A percentile compares a stretch with the other conserved stretches of the same genome.
phyloP scores from a whole-genome alignment of 108 stramenopile species.

The Schizochytrium sp. region DNA sequence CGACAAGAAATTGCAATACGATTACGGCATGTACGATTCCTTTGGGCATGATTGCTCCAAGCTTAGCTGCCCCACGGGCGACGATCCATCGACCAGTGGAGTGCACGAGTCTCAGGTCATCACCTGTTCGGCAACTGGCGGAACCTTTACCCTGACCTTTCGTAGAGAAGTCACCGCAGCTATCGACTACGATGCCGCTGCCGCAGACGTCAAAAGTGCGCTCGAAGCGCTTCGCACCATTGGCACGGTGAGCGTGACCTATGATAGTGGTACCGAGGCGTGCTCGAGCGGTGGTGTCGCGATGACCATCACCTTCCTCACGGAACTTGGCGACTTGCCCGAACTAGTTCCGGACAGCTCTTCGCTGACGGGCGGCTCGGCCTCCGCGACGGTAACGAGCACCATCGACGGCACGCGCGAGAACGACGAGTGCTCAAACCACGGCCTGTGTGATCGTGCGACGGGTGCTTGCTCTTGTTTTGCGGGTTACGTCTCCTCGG shows the following conservation, averaged over 20 bases:
- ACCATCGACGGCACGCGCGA: slow-evolving; percentile 26
- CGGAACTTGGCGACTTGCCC: slow-evolving; percentile 27
- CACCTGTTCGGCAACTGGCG: slow-evolving; percentile 54
- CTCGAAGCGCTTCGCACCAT: slow-evolving; percentile 50
- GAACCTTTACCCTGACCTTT: slow-evolving; percentile 59
- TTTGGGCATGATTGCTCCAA: slow-evolving; percentile 41
- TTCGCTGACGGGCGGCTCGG: background rate
- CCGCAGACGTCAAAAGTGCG: slow-evolving; percentile 37
- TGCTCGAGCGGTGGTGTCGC: slow-evolving; percentile 12
- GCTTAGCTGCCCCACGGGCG: slow-evolving; percentile 36
- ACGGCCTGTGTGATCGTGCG: slow-evolving; percentile 25
- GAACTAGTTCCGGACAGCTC: background rate
- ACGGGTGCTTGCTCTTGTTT: slow-evolving; percentile 28
- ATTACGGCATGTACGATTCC: slow-evolving; percentile 15
- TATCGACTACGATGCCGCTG: slow-evolving; percentile 55
- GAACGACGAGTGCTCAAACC: slow-evolving; percentile 27
- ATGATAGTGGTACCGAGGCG: slow-evolving; percentile 31
- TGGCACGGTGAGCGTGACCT: slow-evolving; percentile 23
- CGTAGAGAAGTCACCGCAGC: slow-evolving; percentile 45
- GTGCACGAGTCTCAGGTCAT: slow-evolving; percentile 56
- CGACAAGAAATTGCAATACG: slow-evolving; percentile 26
- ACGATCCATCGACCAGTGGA: slow-evolving; percentile 37
- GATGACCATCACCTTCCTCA: slow-evolving; percentile 30
- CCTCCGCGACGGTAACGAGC: background rate
- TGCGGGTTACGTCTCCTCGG: slow-evolving; percentile 4